Evolutionary conservation across 164 flowering plant genomes (phyloP).

Genomic region (Stephania japonica): DNA sequence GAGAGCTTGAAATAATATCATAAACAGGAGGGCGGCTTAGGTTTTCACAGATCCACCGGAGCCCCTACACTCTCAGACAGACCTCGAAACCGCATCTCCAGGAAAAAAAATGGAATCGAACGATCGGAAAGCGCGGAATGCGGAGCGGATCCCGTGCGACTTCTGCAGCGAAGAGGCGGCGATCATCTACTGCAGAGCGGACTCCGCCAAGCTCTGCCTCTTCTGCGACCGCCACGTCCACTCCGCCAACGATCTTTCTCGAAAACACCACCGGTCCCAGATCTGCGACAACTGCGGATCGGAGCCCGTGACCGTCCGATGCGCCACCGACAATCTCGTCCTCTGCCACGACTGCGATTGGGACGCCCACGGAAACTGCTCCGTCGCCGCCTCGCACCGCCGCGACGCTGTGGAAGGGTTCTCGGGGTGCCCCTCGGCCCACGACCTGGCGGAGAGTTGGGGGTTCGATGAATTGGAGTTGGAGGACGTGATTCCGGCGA

Average conservation of each 20-base stretch:
- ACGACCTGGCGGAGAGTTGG: conserved; percentile 46
- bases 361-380: conserved; percentile 54
- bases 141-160: conserved; percentile 39
- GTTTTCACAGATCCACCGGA: too few species aligned
- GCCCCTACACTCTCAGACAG: too few species aligned
- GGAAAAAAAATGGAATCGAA: neutral
- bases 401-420: conserved; percentile 46
- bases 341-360: conserved; percentile 67
- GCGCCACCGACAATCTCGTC: conserved; percentile 42
- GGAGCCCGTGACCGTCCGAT: conserved; percentile 46
- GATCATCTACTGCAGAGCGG: conserved; percentile 71
- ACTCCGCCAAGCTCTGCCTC: conserved; percentile 73
- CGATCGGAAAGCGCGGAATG: conserved; percentile 3
- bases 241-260: conserved; percentile 62
- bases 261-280: conserved; percentile 53
- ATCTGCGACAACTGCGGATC: conserved; percentile 64
- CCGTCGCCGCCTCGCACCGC: conserved; percentile 40
- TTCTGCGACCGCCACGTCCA: conserved; percentile 65
- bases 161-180: conserved; percentile 50
- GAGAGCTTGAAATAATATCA: too few species aligned
- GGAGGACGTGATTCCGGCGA: neutral
- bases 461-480: conserved; percentile 59
- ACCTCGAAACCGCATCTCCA: too few species aligned
- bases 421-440: conserved; percentile 59
- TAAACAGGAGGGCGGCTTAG: too few species aligned